Evolutionary conservation across 2,329 filamentous ascomycete genomes (phyloP).

Genomic region (Phoma herbarum): DNA sequence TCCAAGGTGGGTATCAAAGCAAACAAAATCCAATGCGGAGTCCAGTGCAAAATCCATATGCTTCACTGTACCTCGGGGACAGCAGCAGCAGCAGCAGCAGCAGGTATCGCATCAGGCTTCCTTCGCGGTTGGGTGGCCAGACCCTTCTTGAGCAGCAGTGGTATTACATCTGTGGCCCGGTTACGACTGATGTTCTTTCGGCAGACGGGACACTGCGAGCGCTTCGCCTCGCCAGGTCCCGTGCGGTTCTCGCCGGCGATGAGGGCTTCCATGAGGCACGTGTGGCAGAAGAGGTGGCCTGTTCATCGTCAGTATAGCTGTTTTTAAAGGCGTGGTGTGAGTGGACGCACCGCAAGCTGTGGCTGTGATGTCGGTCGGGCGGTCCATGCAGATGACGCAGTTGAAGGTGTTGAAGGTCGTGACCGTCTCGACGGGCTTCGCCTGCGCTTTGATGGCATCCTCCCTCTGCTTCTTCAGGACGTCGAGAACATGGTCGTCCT

Average conservation of each 20-base stretch:
- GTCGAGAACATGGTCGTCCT: conserved; percentile 55
- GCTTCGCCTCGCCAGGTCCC: conserved; percentile 54
- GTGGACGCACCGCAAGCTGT: conserved; percentile 65
- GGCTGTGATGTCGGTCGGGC: conserved; percentile 65
- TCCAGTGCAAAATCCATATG: not conserved
- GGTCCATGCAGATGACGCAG: conserved; percentile 72
- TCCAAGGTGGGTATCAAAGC: not conserved
- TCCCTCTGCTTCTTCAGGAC: conserved; percentile 62
- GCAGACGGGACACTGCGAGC: conserved; percentile 59
- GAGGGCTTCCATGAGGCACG: conserved; percentile 68
- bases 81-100: conserved; percentile 12
- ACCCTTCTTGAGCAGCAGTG: conserved; percentile 53
- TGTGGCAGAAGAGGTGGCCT: conserved; percentile 72
- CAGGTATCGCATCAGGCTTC: conserved; percentile 23
- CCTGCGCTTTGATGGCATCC: conserved; percentile 60
- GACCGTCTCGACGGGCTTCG: conserved; percentile 50
- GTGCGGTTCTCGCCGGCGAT: conserved; percentile 63
- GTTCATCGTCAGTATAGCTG: conserved; percentile 15
- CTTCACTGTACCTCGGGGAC: conserved; percentile 33
- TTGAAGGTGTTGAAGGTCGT: conserved; percentile 59
- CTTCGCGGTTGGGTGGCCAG: conserved; percentile 47
- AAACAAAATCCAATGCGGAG: not conserved
- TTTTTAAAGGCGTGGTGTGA: conserved; percentile 28
- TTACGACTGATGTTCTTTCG: conserved; percentile 55
- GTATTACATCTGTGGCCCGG: conserved; percentile 54